These are phyloP conservation scores for Mimosa bimucronata DNA, from an alignment of 306 rosid genomes.

Conservation along the genomic window DNA sequence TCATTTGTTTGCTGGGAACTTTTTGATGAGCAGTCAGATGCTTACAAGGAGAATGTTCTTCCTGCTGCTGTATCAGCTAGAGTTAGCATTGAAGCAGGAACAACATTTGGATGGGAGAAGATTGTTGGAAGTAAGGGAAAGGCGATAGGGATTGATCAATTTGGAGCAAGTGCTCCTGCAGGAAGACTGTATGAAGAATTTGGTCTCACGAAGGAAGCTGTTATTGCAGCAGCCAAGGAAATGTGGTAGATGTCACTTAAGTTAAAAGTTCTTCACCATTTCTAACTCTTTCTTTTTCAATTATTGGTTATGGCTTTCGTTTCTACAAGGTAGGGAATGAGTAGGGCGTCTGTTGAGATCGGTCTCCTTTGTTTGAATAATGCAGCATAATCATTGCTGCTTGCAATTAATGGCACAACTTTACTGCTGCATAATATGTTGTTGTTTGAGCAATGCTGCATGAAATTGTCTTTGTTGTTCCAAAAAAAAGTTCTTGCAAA, in stretches of 20 bases:
- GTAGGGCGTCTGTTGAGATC: background rate
- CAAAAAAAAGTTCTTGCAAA: no score
- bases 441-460: no score
- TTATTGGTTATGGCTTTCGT: background rate
- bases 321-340: background rate
- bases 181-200: conserved; percentile 87
- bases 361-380: background rate
- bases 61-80: conserved; percentile 88
- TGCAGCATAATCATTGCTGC: background rate
- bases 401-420: background rate
- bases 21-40: conserved; percentile 82
- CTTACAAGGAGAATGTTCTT: conserved; percentile 94
- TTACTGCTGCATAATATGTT: no score
- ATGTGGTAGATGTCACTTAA: conserved; percentile 43
- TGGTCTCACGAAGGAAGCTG: conserved; percentile 91
- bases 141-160: conserved; percentile 88
- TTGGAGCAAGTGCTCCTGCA: conserved; percentile 98
- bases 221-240: conserved; percentile 84
- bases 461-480: no score
- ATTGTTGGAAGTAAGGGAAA: conserved; percentile 82
- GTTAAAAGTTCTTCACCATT: background rate
- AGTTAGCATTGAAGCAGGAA: conserved; percentile 96
- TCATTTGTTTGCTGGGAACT: conserved; percentile 95
- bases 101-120: conserved; percentile 96
- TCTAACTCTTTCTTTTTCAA: background rate